These are phyloP conservation scores for Sporothrix pallida DNA, from an alignment of 2,329 filamentous ascomycete species.

Conservation along the genomic window DNA sequence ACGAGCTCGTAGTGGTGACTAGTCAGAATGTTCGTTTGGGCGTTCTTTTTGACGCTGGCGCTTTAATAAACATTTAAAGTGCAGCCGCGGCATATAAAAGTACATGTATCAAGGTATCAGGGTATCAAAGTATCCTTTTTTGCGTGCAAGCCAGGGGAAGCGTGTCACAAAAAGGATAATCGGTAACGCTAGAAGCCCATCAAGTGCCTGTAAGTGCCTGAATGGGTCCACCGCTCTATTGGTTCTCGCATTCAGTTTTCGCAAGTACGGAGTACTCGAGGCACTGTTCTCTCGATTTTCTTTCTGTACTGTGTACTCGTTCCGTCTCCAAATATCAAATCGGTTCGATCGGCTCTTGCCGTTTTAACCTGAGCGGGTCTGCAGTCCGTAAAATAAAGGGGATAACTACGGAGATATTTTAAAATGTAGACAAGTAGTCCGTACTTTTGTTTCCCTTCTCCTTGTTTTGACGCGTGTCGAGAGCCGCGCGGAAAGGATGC, in stretches of 20 bases:
- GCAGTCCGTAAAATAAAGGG: background rate
- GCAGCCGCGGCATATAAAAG: no score
- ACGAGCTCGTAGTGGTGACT: background rate
- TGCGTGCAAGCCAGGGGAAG: background rate
- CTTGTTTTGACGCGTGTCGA: constrained; percentile 11
- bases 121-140: background rate
- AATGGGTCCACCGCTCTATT: background rate
- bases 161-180: constrained; percentile 20
- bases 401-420: background rate
- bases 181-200: constrained; percentile 9
- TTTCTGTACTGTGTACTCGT: background rate
- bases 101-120: background rate
- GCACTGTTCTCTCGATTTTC: background rate
- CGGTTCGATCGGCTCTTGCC: constrained; percentile 24
- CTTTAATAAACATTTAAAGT: background rate
- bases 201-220: background rate
- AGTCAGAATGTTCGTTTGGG: background rate
- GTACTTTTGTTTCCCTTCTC: background rate
- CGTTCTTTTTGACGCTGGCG: background rate
- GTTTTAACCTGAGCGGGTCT: constrained; percentile 18
- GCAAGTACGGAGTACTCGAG: background rate
- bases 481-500: constrained; percentile 7
- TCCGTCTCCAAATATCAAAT: constrained; percentile 9
- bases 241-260: background rate
- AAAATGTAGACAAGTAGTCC: background rate